Evolutionary conservation across 208 protist genomes (phyloP).

Genomic region (Naegleria fowleri): DNA sequence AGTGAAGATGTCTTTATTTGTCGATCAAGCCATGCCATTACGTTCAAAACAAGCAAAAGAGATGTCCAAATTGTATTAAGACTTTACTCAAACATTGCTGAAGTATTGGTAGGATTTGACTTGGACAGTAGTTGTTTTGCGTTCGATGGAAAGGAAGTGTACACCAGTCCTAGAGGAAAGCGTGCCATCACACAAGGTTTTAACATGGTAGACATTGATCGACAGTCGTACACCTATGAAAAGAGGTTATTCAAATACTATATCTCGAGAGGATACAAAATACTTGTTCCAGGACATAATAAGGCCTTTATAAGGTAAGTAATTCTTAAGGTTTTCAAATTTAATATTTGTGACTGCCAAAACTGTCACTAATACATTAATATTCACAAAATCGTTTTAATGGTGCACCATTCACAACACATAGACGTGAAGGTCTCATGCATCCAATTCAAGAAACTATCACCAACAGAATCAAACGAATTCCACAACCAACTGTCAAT

Average conservation of each 20-base stretch:
- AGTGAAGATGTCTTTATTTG: not conserved
- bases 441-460: too few species aligned
- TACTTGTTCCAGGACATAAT: constrained; percentile 25
- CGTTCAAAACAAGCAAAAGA: not conserved
- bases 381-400: too few species aligned
- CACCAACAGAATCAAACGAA: too few species aligned
- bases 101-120: constrained; percentile 40
- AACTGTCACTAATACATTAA: too few species aligned
- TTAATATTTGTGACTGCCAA: too few species aligned
- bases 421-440: too few species aligned
- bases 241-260: constrained; percentile 32
- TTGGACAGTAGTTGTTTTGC: constrained; percentile 14
- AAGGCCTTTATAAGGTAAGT: too few species aligned
- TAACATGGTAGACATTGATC: constrained; percentile 35
- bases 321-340: too few species aligned
- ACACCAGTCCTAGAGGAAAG: not conserved
- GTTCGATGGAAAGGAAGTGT: not conserved
- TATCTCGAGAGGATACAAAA: constrained; percentile 30
- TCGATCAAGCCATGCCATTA: constrained; percentile 6
- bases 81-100: constrained; percentile 31
- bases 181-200: not conserved
- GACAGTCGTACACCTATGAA: constrained; percentile 40
- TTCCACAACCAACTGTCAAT: too few species aligned
- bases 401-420: too few species aligned
- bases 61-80: constrained; percentile 36